Percentiles rank a stretch among this genome's conserved stretches.
Evolutionary conservation across 257 asterid species (phyloP).

Genomic region (Agastache rugosa): DNA sequence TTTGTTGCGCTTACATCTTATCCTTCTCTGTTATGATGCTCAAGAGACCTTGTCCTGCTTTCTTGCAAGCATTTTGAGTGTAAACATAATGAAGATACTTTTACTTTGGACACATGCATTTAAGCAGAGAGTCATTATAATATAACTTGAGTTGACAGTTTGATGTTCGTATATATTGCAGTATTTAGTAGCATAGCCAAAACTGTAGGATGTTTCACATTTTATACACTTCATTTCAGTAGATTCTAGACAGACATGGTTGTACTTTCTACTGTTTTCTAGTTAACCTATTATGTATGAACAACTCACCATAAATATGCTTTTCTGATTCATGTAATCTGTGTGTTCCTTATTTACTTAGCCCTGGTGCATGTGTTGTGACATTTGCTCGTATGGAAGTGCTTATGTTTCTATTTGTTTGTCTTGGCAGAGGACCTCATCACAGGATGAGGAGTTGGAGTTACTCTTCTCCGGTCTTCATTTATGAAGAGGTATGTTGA

Average conservation of each 20-base stretch:
- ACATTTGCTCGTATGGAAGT: background rate
- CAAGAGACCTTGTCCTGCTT: background rate
- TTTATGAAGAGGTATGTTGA: conserved; percentile 46
- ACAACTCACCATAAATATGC: background rate
- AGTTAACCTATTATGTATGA: background rate
- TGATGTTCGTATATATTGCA: background rate
- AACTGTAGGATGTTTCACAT: background rate
- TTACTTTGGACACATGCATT: background rate
- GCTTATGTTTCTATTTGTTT: conserved; percentile 14
- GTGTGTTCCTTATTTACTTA: conserved; percentile 3
- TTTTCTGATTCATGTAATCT: background rate
- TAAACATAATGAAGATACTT: background rate
- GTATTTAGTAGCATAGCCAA: conserved; percentile 1
- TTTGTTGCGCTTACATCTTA: background rate
- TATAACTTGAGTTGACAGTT: background rate
- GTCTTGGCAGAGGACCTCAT: conserved; percentile 64
- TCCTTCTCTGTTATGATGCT: background rate
- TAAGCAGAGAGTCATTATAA: background rate
- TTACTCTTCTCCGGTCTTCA: conserved; percentile 83
- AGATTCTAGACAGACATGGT: background rate
- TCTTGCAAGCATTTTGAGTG: too few species aligned
- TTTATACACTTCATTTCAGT: background rate
- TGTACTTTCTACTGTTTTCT: too few species aligned
- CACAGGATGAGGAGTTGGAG: conserved; percentile 86
- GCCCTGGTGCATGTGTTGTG: conserved; percentile 1